Evolutionary conservation across 768 basidiomycete genomes (phyloP).

Genomic region (Suillus occidentalis): DNA sequence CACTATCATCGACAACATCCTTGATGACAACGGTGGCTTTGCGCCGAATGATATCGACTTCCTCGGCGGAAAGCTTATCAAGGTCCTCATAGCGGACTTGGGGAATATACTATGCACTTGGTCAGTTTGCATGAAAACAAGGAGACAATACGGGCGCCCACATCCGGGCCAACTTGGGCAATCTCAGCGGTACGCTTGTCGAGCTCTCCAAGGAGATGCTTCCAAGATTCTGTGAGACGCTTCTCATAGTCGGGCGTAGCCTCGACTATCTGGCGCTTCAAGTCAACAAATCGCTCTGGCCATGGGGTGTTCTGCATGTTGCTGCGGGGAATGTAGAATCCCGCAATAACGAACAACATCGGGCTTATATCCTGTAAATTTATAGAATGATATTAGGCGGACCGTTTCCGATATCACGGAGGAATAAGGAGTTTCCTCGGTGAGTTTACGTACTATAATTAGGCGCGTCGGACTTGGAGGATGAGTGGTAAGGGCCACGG

Average conservation of each 20-base stretch:
- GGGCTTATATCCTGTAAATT: not conserved
- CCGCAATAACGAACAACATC: constrained; percentile 1
- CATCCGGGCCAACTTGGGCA: constrained; percentile 47
- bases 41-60: constrained; percentile 50
- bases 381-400: not conserved
- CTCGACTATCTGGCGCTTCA: constrained; percentile 58
- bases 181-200: constrained; percentile 47
- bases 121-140: not conserved
- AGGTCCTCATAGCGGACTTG: constrained; percentile 61
- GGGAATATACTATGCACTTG: constrained; percentile 52
- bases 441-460: not conserved
- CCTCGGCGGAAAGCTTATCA: constrained; percentile 42
- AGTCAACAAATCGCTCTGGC: constrained; percentile 48
- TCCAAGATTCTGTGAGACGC: constrained; percentile 55
- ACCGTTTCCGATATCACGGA: constrained; percentile 7
- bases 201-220: constrained; percentile 55
- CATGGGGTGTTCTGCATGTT: constrained; percentile 13
- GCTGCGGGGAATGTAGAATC: not conserved
- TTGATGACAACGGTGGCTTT: constrained; percentile 64
- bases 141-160: constrained; percentile 27
- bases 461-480: not conserved
- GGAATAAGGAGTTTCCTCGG: not conserved
- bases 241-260: constrained; percentile 43
- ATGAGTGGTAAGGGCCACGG: not conserved
- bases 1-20: constrained; percentile 55